Percentiles rank a stretch among this genome's conserved stretches.
phyloP scores from a whole-genome alignment of 1,139 yeast species.

The Pichia terricola region DNA sequence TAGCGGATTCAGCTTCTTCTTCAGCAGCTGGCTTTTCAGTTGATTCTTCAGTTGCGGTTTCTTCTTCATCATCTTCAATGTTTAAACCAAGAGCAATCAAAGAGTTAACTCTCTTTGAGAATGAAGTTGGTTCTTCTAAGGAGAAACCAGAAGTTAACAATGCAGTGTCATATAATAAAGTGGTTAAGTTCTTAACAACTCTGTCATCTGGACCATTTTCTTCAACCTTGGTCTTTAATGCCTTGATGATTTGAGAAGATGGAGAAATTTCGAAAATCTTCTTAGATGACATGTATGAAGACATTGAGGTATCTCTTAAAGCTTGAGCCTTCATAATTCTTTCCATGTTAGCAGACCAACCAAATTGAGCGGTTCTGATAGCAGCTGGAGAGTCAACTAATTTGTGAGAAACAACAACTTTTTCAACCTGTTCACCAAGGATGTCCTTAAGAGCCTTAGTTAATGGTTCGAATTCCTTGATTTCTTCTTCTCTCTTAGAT shows the following conservation, averaged over 20 bases:
- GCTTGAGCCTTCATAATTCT: constrained; percentile 99
- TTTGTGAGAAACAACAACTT: constrained; percentile 97
- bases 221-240: constrained; percentile 93
- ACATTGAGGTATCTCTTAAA: constrained; percentile 96
- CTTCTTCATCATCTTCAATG: constrained; percentile 79
- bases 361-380: constrained; percentile 98
- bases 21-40: constrained; percentile 37
- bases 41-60: constrained; percentile 31
- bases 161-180: constrained; percentile 94
- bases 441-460: constrained; percentile 94
- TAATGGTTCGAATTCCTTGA: constrained; percentile 84
- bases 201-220: constrained; percentile 96
- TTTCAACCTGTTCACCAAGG: constrained; percentile 97
- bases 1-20: constrained; percentile 85
- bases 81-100: constrained; percentile 95
- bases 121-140: constrained; percentile 94
- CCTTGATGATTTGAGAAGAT: constrained; percentile 88
- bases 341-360: constrained; percentile 99
- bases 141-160: constrained; percentile 98
- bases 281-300: constrained; percentile 99
- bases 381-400: constrained; percentile 99
- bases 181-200: constrained; percentile 96
- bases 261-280: constrained; percentile 99
- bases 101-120: constrained; percentile 97
- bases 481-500: constrained; percentile 85